A percentile compares a stretch with the other conserved stretches of the same genome.
Conservation (phyloP, 1,139 yeast species). For the Scheffersomyces lignicola region DNA sequence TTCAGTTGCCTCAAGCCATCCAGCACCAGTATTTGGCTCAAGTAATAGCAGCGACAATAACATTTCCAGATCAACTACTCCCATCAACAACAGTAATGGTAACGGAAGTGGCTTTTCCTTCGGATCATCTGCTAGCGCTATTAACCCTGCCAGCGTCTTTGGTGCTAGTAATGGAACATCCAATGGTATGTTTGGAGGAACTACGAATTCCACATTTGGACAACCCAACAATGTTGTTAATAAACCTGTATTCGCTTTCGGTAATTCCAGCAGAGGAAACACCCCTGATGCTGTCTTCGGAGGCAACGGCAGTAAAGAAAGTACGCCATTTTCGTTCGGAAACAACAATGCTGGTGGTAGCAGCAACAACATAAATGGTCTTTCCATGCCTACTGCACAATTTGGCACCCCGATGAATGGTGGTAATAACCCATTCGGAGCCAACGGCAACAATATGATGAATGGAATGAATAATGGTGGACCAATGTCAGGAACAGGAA, state of each 20-base stretch:
- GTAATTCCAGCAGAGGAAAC: background rate
- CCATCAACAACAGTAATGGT: background rate
- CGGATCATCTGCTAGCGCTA: constrained; percentile 8
- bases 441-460: constrained; percentile 2
- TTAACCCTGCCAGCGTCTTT: constrained; percentile 12
- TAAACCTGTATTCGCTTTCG: constrained; percentile 11
- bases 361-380: background rate
- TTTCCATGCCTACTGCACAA: constrained; percentile 8
- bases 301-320: constrained; percentile 9
- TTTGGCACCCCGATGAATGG: constrained; percentile 4
- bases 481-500: background rate
- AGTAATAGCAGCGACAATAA: background rate
- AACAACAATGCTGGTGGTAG: background rate
- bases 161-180: constrained; percentile 3
- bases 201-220: no score
- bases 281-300: constrained; percentile 22
- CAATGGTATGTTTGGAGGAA: constrained; percentile 7
- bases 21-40: constrained; percentile 3
- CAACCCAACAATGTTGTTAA: no score
- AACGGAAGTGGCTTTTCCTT: constrained; percentile 1
- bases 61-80: constrained; percentile 1
- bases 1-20: constrained; percentile 4
- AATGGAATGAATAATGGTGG: constrained; percentile 1
- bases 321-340: constrained; percentile 12
- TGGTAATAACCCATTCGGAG: constrained; percentile 5